Evolutionary conservation across 2,329 filamentous ascomycete genomes (phyloP).

Genomic region (Pseudogymnoascus sp.): DNA sequence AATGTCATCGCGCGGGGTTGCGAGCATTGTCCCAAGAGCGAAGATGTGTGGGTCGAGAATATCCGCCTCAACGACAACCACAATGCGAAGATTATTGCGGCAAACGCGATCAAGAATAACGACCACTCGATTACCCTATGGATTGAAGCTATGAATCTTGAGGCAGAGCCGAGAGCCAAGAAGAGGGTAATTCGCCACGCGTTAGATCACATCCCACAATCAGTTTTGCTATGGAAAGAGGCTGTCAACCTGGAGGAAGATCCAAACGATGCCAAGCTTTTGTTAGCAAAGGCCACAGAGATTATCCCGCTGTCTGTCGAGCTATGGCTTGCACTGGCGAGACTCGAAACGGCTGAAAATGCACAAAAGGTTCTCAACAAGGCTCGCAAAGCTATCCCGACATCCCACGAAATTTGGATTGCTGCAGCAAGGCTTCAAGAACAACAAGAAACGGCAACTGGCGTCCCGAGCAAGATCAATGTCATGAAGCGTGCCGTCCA

Average conservation of each 20-base stretch:
- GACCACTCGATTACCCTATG: slow-evolving; percentile 80
- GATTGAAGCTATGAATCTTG: slow-evolving; percentile 92
- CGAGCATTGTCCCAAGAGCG: slow-evolving; percentile 83
- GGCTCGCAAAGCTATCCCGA: slow-evolving; percentile 86
- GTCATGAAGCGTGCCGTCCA: slow-evolving; percentile 94
- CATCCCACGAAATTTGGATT: slow-evolving; percentile 94
- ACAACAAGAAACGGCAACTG: slow-evolving; percentile 78
- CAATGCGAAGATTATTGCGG: slow-evolving; percentile 93
- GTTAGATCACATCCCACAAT: slow-evolving; percentile 85
- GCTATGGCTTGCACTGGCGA: slow-evolving; percentile 87
- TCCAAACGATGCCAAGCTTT: slow-evolving; percentile 72
- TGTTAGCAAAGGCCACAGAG: slow-evolving; percentile 91
- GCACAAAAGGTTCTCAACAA: slow-evolving; percentile 93
- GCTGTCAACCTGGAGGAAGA: slow-evolving; percentile 93
- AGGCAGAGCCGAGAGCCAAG: slow-evolving; percentile 72
- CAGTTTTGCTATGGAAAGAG: slow-evolving; percentile 95
- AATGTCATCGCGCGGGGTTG: slow-evolving; percentile 84
- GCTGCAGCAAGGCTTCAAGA: slow-evolving; percentile 82
- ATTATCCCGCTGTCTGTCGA: slow-evolving; percentile 91
- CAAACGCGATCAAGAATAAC: slow-evolving; percentile 86
- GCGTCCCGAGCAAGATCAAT: slow-evolving; percentile 69
- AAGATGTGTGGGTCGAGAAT: slow-evolving; percentile 93
- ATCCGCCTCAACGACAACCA: slow-evolving; percentile 86
- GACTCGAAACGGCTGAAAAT: slow-evolving; percentile 80
- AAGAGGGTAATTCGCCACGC: slow-evolving; percentile 90